Percentiles rank a stretch among this genome's conserved stretches.
phyloP scores from a whole-genome alignment of 345 rosid genomes.

The Microcos paniculata region DNA sequence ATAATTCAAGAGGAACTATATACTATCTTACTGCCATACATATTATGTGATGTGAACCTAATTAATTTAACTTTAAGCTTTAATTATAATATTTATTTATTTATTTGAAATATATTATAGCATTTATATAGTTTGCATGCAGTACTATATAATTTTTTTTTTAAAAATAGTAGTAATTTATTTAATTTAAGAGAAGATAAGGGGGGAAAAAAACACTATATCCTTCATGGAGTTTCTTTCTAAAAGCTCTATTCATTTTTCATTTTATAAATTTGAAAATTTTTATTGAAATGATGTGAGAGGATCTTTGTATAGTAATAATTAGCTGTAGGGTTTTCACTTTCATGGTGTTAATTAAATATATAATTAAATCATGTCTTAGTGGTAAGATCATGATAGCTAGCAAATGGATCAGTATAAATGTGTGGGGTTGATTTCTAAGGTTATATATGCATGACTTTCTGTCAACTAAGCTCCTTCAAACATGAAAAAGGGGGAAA shows the following conservation, averaged over 20 bases:
- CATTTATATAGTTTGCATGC: background rate
- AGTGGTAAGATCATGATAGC: conserved; percentile 11
- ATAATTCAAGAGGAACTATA: background rate
- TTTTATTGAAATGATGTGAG: background rate
- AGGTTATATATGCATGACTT: background rate
- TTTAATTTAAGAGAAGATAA: too few species aligned
- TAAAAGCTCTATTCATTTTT: background rate
- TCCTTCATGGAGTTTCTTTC: background rate
- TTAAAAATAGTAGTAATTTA: too few species aligned
- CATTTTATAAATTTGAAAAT: background rate
- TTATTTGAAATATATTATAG: too few species aligned
- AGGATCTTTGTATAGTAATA: background rate
- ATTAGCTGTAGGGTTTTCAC: conserved; percentile 3
- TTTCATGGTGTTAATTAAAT: background rate
- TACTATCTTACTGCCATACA: too few species aligned
- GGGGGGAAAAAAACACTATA: background rate
- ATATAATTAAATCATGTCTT: background rate
- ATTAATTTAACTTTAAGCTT: background rate
- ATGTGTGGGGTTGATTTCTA: conserved; percentile 4
- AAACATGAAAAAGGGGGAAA: background rate
- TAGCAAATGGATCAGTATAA: background rate
- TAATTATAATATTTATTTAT: background rate
- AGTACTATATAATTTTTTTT: too few species aligned
- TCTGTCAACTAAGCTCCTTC: background rate
- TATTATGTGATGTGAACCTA: background rate